Base-by-base conservation (phyloP, 495 filamentous ascomycete genomes). In the Aspergillus ellipticus region DNA sequence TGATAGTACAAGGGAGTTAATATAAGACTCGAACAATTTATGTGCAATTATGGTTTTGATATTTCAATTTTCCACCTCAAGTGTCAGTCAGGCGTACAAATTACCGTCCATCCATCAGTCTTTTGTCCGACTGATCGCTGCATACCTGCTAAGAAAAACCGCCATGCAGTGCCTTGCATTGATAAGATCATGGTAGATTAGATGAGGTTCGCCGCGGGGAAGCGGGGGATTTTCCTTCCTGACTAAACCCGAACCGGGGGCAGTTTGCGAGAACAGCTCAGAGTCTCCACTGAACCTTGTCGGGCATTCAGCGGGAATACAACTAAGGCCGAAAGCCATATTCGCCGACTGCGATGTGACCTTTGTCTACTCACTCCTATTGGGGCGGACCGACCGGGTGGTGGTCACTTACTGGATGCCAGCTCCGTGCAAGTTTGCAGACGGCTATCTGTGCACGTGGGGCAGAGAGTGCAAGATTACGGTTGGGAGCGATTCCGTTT, bases 391-490 rank as follows among this genome's bases (percentile, higher is more conserved):
- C 24, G 74, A 72, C 31, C 33, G 59, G 24, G 65, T 75, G 3
- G 60, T 68, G 17, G 60, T 79, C 0, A 59, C 66, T 19, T 72
- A 69, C 51, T 76, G 66, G 61, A 54, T 79, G 10, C 74, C 76
- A 2, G 58, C 60, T 8, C 71, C 74, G 1, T 55, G 62, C 3
- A 59, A 59, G 31, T 79, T 77, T 42, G 17, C 71, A 21, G 74
- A 72, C 45, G 67, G 74, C 15, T 79, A 62, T 50, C 64, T 77
- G 11, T 66, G 73, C 0, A 76, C 74, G 0, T 74, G 76, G 22
- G 76, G 76, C 24, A 73, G 72, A 2, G 74, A 71, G 0, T 65
- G 66, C 24, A 70, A 75, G 9, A 77, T 81, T 58, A 76, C 76
- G 48, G 66, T 61, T 3, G 75, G 72, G 3, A 53, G 33, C n/a